Base-by-base conservation (phyloP, 352 stramenopile genomes). In the Saprolegnia parasitica region DNA sequence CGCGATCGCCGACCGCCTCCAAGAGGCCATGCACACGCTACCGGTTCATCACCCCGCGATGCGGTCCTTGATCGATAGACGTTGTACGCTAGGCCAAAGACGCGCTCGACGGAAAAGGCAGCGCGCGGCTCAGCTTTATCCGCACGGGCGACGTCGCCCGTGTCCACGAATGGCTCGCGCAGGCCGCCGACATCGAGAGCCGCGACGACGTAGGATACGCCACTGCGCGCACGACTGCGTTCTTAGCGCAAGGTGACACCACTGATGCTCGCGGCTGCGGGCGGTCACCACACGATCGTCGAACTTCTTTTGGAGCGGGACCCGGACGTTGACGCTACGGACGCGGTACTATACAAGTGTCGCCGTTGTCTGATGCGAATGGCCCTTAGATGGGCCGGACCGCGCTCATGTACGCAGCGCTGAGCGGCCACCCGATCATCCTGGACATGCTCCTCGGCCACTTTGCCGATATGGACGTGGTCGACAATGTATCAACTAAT, bases 71-170 rank as follows among this genome's bases (percentile, higher is more conserved):
- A 49, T 49, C 4, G 3, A 49, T 2, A 2, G 10, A 18, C 50
- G 9, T 13, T 35, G 21, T 3, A 20, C 29, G 21, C 9, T 32
- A 58, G 50, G 20, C 15, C 20, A 24, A 35, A 20, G 50, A 18
- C 9, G 29, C 8, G 6, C 21, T 58, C 8, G 20, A 21, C 4
- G 42, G 42, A n/a, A 50, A 50, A 50, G 15, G 42, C 42, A 8
- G 42, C 42, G 55, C 55, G 35, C 32, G 60, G 26, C 32, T 67
- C n/a, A 67, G 60, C 40, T 67, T 67, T 54, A 67, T 67, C 23
- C 60, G 40, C 18, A 23, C 16, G 24, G 60, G 60, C 20, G 60
- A 67, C 13, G 60, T 67, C 16, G 40, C 40, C 20, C 62, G 56
- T 21, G 60, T 67, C 9, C 60, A 56, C 20, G 26, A 10, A 23